Base-by-base conservation (phyloP, 75 land plant species). In the Cupressus sempervirens region DNA sequence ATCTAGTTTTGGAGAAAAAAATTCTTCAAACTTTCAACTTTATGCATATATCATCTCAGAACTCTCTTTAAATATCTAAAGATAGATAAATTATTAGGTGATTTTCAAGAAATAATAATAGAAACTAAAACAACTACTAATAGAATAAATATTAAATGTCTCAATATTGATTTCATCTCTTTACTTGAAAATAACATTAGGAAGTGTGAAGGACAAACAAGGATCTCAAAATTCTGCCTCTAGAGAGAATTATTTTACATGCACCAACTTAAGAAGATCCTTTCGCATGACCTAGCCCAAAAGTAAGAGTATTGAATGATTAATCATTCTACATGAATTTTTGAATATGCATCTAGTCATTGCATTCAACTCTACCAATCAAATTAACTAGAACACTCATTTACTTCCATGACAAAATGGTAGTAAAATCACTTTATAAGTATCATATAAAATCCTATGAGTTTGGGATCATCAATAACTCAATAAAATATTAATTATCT, bases 111-210 rank as follows among this genome's bases (percentile, higher is more conserved):
- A 72, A 32, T 35, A 72, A 2, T 70, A 70, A 70, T 30, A 30
- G 74, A 72, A 72, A 29, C 35, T 72, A 36, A 72, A 72, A 29
- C 3, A 12, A 12, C 11, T 72, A 72, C 35, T 30, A 36, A 72
- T 0, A 70, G n/a, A 72, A 32, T 8, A 72, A 32, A 12, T 0
- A 23, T 23, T 62, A 26, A 62, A 75, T 16, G 13, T 40, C 26
- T 38, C 29, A n/a, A 40, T 79, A 85, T 26, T 30, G 36, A 30
- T 29, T 79, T 79, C 29, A n/a, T 45, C n/a, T 81, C 83, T 68
- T 40, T 90, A 95, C 99, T 98, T 98, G 97, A 98, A 98, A 75
- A 98, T 96, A 46, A 98, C 94, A 85, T 98, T 95, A 32, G 99
- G 99, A 81, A 98, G 91, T 30, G 90, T 94, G 76, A 98, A 96